Percentiles rank a stretch among this genome's conserved stretches.
Evolutionary conservation across 129 eudicot genomes (phyloP).

Genomic region (Dittrichia graveolens): DNA sequence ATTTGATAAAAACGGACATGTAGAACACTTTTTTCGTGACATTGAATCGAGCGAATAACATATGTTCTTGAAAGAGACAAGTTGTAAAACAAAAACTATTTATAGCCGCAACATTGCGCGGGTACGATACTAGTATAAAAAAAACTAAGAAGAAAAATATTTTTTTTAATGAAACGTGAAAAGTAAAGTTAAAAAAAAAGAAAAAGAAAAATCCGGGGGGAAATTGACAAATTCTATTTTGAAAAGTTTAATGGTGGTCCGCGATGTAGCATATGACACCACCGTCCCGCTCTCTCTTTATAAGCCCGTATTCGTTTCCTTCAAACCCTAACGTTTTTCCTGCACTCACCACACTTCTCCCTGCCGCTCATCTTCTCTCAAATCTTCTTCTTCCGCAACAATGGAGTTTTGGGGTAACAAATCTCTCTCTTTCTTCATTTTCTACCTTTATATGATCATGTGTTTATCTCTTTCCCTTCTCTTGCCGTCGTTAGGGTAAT

Average conservation of each 20-base stretch:
- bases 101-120: too few species aligned
- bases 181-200: not conserved
- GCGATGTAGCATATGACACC: constrained; percentile 38
- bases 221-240: constrained; percentile 14
- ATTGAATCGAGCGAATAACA: too few species aligned
- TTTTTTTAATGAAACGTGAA: not conserved
- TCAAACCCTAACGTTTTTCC: constrained; percentile 33
- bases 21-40: too few species aligned
- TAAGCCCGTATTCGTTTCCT: constrained; percentile 29
- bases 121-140: too few species aligned
- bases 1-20: too few species aligned
- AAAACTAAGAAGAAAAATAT: too few species aligned
- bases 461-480: not conserved
- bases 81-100: too few species aligned
- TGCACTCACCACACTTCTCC: constrained; percentile 26
- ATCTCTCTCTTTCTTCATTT: not conserved
- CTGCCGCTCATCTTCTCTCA: constrained; percentile 37
- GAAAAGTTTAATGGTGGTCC: constrained; percentile 22
- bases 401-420: constrained; percentile 85
- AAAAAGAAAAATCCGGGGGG: not conserved
- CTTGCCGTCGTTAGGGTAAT: not conserved
- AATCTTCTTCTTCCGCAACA: constrained; percentile 26
- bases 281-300: constrained; percentile 36
- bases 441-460: not conserved
- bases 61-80: too few species aligned